Percentiles rank a stretch among this genome's conserved stretches.
phyloP scores from a whole-genome alignment of 164 flowering plant genomes.

The Macadamia integrifolia region DNA sequence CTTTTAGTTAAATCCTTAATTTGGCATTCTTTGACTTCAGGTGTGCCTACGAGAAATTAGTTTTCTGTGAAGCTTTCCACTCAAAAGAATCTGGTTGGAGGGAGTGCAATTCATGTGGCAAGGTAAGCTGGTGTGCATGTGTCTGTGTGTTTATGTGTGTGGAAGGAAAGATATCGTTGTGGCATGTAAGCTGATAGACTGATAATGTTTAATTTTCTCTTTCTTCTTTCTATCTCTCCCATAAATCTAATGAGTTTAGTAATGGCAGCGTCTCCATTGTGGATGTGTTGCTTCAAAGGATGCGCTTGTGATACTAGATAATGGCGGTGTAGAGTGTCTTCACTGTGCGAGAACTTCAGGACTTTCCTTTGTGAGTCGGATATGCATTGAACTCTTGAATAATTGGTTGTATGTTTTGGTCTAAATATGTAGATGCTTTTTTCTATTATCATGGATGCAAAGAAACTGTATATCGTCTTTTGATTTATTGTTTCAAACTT shows the following conservation, averaged over 20 bases:
- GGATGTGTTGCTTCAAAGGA: conserved; percentile 79
- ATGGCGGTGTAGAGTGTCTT: conserved; percentile 68
- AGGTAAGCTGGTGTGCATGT: conserved; percentile 36
- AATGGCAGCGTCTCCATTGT: conserved; percentile 81
- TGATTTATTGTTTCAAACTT: too few relatives aligned
- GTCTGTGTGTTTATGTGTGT: too few relatives aligned
- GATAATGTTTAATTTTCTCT: too few relatives aligned
- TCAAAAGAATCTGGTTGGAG: conserved; percentile 89
- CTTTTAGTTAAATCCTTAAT: background rate
- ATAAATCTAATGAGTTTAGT: conserved; percentile 9
- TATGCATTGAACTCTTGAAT: background rate
- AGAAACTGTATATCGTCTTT: too few relatives aligned
- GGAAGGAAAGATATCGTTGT: too few relatives aligned
- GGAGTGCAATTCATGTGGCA: conserved; percentile 72
- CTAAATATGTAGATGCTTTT: too few relatives aligned
- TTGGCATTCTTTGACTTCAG: conserved; percentile 27
- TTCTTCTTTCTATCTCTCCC: background rate
- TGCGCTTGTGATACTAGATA: conserved; percentile 57
- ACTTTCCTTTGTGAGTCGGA: conserved; percentile 44
- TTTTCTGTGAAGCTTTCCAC: conserved; percentile 78
- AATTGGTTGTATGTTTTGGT: too few relatives aligned
- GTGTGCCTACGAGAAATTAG: conserved; percentile 58
- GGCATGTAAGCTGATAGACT: too few relatives aligned
- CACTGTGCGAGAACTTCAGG: conserved; percentile 45
- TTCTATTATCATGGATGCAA: too few relatives aligned